Evolutionary conservation across 2,329 filamentous ascomycete species (phyloP).

Genomic region (Gyromitra esculenta): DNA sequence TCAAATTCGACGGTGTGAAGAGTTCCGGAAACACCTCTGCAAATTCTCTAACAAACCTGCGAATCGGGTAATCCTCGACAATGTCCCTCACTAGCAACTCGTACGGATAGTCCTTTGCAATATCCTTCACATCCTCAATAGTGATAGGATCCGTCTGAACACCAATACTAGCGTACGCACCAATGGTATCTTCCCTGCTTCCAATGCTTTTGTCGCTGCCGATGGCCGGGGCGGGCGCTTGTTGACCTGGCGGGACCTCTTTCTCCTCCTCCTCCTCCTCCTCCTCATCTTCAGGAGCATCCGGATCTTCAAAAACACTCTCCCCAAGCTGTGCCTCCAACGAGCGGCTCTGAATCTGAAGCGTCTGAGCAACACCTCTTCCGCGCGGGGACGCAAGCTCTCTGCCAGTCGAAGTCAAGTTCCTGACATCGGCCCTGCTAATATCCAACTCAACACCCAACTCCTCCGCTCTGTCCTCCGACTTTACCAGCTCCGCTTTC

Average conservation of each 20-base stretch:
- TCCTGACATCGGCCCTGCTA: neutral
- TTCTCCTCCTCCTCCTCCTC: neutral
- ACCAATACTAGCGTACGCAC: neutral
- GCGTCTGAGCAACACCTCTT: neutral
- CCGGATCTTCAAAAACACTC: neutral
- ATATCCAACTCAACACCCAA: neutral
- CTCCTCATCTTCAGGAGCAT: neutral
- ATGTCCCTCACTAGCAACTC: conserved; percentile 11
- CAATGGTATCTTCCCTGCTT: neutral
- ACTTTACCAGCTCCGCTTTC: neutral
- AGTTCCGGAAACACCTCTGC: conserved; percentile 6
- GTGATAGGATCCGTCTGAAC: neutral
- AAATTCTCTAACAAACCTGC: conserved; percentile 15
- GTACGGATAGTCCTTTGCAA: conserved; percentile 1
- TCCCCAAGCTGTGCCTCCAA: neutral
- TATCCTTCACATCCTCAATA: conserved; percentile 3
- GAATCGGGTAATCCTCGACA: conserved; percentile 18
- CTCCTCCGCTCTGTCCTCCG: neutral
- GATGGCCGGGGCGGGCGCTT: neutral
- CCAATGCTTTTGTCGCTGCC: neutral
- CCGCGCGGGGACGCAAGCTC: neutral
- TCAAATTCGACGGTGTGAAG: neutral
- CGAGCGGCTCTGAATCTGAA: neutral
- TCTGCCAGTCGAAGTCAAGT: neutral
- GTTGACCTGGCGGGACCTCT: neutral